phyloP scores from a whole-genome alignment of 345 rosid species.

The Conringia planisiliqua region DNA sequence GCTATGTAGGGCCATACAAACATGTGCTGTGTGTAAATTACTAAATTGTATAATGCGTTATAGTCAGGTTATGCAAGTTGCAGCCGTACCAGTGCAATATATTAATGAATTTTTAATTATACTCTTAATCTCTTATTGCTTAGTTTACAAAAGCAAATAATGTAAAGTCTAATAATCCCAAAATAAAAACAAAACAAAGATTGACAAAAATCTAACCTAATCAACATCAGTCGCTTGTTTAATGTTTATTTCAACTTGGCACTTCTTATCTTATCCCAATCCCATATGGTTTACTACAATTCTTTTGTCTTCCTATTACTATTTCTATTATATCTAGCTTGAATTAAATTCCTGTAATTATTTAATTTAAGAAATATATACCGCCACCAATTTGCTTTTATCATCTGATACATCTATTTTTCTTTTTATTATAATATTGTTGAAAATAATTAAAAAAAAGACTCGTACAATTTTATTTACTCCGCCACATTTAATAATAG shows the following conservation, averaged over 20 bases:
- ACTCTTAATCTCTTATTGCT: background rate
- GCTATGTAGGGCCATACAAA: background rate
- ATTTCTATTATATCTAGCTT: background rate
- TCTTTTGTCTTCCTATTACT: constrained; percentile 5
- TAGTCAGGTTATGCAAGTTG: constrained; percentile 13
- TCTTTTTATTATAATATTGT: too few relatives aligned
- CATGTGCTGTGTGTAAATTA: constrained; percentile 10
- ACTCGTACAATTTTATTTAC: too few relatives aligned
- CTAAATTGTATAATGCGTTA: background rate
- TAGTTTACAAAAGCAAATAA: background rate
- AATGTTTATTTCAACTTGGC: constrained; percentile 10
- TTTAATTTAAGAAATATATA: background rate
- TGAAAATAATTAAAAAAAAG: too few relatives aligned
- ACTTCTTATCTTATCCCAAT: constrained; percentile 17
- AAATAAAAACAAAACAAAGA: constrained; percentile 25
- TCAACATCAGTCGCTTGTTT: constrained; percentile 13
- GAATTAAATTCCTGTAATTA: background rate
- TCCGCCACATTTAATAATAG: too few relatives aligned
- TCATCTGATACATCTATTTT: too few relatives aligned
- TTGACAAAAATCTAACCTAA: constrained; percentile 29
- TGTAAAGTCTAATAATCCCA: constrained; percentile 5
- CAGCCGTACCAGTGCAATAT: background rate
- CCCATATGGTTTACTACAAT: background rate
- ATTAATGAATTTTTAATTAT: background rate
- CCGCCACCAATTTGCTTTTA: too few relatives aligned